A percentile compares a stretch with the other conserved stretches of the same genome.
phyloP scores from a whole-genome alignment of 169 alveolate genomes.

The Plasmodium gonderi region DNA sequence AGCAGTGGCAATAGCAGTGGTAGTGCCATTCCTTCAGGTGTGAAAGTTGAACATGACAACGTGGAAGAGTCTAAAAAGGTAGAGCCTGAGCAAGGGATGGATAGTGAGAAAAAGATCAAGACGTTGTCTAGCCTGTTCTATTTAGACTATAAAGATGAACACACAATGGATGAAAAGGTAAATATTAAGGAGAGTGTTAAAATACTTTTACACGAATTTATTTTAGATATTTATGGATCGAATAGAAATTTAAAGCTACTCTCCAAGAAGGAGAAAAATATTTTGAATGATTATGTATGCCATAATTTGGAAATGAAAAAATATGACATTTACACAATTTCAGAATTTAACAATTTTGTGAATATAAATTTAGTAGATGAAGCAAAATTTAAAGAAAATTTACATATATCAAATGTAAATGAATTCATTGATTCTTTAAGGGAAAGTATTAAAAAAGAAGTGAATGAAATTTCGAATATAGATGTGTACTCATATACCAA shows the following conservation, averaged over 20 bases:
- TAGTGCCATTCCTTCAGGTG: too few species aligned
- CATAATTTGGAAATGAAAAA: conserved; percentile 52
- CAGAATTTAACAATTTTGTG: conserved; percentile 38
- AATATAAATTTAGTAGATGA: conserved; percentile 31
- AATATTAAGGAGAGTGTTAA: background rate
- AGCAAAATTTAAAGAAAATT: background rate
- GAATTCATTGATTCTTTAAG: conserved; percentile 6
- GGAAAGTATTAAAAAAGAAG: background rate
- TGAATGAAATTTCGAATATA: background rate
- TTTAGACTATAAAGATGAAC: conserved; percentile 57
- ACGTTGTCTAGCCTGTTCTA: conserved; percentile 37
- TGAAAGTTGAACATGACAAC: too few species aligned
- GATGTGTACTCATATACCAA: background rate
- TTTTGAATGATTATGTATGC: conserved; percentile 52
- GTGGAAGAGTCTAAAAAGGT: background rate
- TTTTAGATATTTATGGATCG: conserved; percentile 65
- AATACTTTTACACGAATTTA: conserved; percentile 45
- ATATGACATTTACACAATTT: conserved; percentile 56
- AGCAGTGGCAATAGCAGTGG: background rate
- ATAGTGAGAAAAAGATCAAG: too few species aligned
- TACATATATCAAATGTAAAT: background rate
- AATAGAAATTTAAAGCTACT: conserved; percentile 58
- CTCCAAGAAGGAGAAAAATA: conserved; percentile 28
- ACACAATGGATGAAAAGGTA: conserved; percentile 28
- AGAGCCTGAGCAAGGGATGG: background rate